Percentiles rank a stretch among this genome's conserved stretches.
Evolutionary conservation across 1,284 basidiomycete species (phyloP).

Genomic region (Phellinidium pouzarii): DNA sequence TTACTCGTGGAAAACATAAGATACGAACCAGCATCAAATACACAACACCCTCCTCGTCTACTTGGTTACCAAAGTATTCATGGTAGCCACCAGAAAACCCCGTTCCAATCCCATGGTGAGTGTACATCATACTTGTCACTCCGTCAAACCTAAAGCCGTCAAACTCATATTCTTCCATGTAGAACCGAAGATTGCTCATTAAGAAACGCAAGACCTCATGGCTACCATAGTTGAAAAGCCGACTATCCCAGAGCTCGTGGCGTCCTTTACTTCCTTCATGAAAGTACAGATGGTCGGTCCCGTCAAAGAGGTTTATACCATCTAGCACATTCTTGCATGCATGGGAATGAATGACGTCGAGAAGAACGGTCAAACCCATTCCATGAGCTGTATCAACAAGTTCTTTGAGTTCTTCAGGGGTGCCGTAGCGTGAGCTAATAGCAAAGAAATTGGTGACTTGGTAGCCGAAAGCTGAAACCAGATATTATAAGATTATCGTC

Average conservation of each 20-base stretch:
- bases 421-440: constrained; percentile 91
- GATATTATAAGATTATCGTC: constrained; percentile 13
- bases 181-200: constrained; percentile 91
- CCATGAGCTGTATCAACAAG: constrained; percentile 93
- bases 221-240: constrained; percentile 92
- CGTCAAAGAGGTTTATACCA: constrained; percentile 93
- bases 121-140: constrained; percentile 98
- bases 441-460: constrained; percentile 98
- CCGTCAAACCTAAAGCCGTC: constrained; percentile 99
- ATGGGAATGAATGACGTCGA: constrained; percentile 97
- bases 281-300: constrained; percentile 95
- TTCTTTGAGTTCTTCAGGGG: constrained; percentile 92
- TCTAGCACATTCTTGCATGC: constrained; percentile 97
- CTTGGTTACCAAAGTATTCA: constrained; percentile 88
- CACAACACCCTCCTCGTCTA: constrained; percentile 86
- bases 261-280: constrained; percentile 86
- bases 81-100: constrained; percentile 98
- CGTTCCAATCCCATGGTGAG: constrained; percentile 94
- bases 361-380: constrained; percentile 87
- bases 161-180: constrained; percentile 92
- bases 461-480: constrained; percentile 88
- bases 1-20: neutral
- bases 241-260: constrained; percentile 95
- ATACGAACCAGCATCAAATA: constrained; percentile 91
- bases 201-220: constrained; percentile 95